Conservation (phyloP, 2,329 filamentous ascomycete genomes). For the Westerdykella ornata region DNA sequence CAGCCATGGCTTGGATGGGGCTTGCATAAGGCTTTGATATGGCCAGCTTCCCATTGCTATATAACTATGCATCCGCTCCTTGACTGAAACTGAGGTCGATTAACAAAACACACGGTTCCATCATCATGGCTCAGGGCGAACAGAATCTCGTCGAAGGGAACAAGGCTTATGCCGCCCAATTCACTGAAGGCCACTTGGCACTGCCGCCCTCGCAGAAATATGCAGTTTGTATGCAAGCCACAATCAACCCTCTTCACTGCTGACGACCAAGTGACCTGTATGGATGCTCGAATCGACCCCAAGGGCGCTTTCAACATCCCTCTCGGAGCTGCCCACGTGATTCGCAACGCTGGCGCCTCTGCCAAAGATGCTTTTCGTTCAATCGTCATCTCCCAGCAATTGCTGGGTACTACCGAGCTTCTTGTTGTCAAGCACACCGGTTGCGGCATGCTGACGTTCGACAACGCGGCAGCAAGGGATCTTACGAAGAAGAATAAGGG, state of each 20-base stretch:
- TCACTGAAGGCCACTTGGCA: slow-evolving; percentile 59
- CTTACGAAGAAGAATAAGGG: slow-evolving; percentile 56
- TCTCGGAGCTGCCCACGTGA: slow-evolving; percentile 71
- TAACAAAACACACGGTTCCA: too few species aligned
- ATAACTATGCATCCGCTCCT: too few species aligned
- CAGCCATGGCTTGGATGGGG: too few species aligned
- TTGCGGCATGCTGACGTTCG: slow-evolving; percentile 66
- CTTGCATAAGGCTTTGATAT: too few species aligned
- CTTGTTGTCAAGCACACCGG: slow-evolving; percentile 68
- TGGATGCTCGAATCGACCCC: slow-evolving; percentile 70
- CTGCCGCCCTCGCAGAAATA: slow-evolving; percentile 66
- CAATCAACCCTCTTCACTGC: background rate
- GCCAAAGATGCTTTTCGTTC: slow-evolving; percentile 65
- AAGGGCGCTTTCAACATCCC: slow-evolving; percentile 61
- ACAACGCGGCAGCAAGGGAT: slow-evolving; percentile 50
- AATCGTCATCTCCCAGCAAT: slow-evolving; percentile 70
- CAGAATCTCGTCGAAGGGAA: slow-evolving; percentile 54
- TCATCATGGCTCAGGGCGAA: slow-evolving; percentile 39
- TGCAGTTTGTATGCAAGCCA: slow-evolving; percentile 47
- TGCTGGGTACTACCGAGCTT: slow-evolving; percentile 70
- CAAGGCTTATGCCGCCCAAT: slow-evolving; percentile 50
- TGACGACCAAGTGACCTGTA: slow-evolving; percentile 58
- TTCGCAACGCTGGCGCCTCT: slow-evolving; percentile 59
- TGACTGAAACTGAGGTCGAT: too few species aligned
- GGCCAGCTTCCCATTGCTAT: too few species aligned